A percentile compares a stretch with the other conserved stretches of the same genome.
Conservation (phyloP, 805 yeast species). For the Geotrichum ghanense region DNA sequence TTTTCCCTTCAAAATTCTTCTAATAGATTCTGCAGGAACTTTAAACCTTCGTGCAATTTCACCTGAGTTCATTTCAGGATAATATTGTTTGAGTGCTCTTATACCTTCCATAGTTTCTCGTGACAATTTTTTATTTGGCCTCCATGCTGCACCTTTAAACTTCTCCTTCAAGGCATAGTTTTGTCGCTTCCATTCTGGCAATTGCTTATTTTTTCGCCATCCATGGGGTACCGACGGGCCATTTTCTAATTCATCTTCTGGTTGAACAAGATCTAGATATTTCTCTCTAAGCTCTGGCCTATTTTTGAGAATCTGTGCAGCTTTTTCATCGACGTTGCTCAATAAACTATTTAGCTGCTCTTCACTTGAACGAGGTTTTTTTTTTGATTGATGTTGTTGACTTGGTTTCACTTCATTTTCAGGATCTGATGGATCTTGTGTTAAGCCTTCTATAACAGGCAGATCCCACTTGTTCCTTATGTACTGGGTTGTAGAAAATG, state of each 20-base stretch:
- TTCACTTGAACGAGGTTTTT: no score
- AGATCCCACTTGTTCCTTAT: no score
- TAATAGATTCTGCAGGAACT: slow-evolving; percentile 70
- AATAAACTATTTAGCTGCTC: neutral
- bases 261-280: neutral
- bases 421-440: no score
- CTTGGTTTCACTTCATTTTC: no score
- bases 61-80: slow-evolving; percentile 49
- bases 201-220: slow-evolving; percentile 32
- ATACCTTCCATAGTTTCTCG: slow-evolving; percentile 60
- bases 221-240: slow-evolving; percentile 30
- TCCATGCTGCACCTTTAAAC: slow-evolving; percentile 48
- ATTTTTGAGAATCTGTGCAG: neutral
- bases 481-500: no score
- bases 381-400: no score
- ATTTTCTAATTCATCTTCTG: neutral
- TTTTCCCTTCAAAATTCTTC: slow-evolving; percentile 64
- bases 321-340: neutral
- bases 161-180: slow-evolving; percentile 52
- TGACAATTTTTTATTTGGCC: slow-evolving; percentile 55
- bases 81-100: slow-evolving; percentile 36
- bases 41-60: slow-evolving; percentile 54
- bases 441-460: no score
- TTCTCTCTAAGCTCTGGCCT: neutral
- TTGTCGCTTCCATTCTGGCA: slow-evolving; percentile 65